Conservation (phyloP, 2,329 filamentous ascomycete genomes). For the Beauveria asiatica region DNA sequence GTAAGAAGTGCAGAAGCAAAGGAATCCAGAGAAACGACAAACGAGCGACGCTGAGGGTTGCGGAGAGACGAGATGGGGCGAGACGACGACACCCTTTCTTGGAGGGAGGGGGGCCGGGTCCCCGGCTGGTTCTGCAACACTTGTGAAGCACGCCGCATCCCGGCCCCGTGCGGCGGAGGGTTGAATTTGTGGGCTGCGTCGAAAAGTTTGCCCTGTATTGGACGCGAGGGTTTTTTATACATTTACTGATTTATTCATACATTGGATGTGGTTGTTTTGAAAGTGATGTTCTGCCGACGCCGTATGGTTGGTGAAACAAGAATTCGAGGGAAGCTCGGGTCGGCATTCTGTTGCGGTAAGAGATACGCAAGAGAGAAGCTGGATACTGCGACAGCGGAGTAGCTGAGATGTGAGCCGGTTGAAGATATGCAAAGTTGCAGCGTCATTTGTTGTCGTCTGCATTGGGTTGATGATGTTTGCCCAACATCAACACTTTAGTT, state of each 20-base stretch:
- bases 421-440: too few species aligned
- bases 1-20: not conserved
- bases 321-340: not conserved
- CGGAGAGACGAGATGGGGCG: not conserved
- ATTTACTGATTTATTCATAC: too few species aligned
- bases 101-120: not conserved
- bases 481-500: too few species aligned
- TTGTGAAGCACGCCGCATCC: constrained; percentile 9
- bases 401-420: too few species aligned
- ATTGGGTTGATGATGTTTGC: too few species aligned
- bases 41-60: not conserved
- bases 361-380: not conserved
- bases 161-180: not conserved
- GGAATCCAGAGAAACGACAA: not conserved
- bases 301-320: not conserved
- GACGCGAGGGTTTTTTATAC: not conserved
- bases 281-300: not conserved
- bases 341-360: not conserved
- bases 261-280: not conserved
- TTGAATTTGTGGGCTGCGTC: not conserved
- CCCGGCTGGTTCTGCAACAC: constrained; percentile 5
- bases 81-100: not conserved
- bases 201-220: not conserved
- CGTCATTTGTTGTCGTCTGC: too few species aligned
- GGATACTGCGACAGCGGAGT: too few species aligned